phyloP scores from a whole-genome alignment of 148 eudicot species.

The Nepenthes mirabilis region DNA sequence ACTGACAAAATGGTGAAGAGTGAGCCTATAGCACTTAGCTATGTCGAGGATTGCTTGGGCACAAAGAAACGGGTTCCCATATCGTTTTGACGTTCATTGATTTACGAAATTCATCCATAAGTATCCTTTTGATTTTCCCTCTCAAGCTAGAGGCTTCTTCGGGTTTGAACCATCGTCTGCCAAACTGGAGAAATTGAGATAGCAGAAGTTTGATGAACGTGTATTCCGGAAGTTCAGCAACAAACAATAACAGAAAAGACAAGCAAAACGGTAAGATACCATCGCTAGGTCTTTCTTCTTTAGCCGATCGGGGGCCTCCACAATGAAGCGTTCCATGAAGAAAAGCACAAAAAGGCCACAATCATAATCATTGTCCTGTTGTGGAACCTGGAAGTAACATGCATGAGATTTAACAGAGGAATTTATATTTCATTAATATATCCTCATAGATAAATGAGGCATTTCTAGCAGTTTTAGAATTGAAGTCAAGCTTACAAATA shows the following conservation, averaged over 20 bases:
- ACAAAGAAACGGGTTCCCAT: slow-evolving; percentile 14
- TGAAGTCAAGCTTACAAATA: no score
- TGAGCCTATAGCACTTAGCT: background rate
- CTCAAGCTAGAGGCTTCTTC: slow-evolving; percentile 76
- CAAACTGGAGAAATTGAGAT: slow-evolving; percentile 34
- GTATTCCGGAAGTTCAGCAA: background rate
- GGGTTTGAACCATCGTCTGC: slow-evolving; percentile 65
- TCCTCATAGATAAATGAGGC: no score
- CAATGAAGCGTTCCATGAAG: slow-evolving; percentile 80
- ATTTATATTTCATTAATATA: background rate
- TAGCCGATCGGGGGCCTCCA: slow-evolving; percentile 60
- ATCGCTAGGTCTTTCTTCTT: slow-evolving; percentile 28
- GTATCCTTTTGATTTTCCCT: slow-evolving; percentile 37
- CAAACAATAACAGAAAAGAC: no score
- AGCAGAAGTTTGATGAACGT: background rate
- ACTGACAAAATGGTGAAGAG: no score
- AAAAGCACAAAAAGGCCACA: slow-evolving; percentile 87
- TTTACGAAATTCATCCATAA: slow-evolving; percentile 31
- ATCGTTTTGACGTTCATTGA: slow-evolving; percentile 9
- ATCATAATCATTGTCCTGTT: slow-evolving; percentile 79
- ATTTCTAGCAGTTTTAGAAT: no score
- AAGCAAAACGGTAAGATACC: slow-evolving; percentile 22
- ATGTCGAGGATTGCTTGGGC: slow-evolving; percentile 13
- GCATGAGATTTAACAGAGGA: background rate
- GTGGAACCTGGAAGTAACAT: slow-evolving; percentile 51